Evolutionary conservation across 83 land plant species (phyloP).

Genomic region (Picea abies): DNA sequence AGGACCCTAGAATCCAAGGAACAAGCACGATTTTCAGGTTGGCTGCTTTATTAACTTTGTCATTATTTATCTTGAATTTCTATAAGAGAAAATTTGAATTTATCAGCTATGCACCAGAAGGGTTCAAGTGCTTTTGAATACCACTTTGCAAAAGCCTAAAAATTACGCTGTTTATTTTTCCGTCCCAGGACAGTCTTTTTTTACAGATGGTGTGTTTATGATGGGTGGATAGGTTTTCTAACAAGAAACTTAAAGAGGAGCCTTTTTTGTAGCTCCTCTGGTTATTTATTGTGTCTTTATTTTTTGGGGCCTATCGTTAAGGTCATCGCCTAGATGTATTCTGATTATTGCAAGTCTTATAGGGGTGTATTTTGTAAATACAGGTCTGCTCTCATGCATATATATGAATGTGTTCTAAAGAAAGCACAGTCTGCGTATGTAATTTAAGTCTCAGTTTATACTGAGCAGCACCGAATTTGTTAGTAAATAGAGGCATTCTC

Average conservation of each 20-base stretch:
- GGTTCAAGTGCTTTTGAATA: constrained; percentile 14
- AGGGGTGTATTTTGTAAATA: constrained; percentile 14
- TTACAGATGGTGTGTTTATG: neutral
- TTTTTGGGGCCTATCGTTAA: neutral
- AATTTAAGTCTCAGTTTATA: neutral
- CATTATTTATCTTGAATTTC: neutral
- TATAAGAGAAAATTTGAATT: constrained; percentile 3
- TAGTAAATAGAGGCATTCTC: no score
- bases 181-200: neutral
- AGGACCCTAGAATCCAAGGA: neutral
- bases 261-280: neutral
- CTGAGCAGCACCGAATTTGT: neutral
- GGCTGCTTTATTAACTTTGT: neutral
- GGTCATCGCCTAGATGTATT: neutral
- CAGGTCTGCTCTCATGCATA: constrained; percentile 4
- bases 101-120: neutral
- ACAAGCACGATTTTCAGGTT: neutral
- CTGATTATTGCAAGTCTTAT: neutral
- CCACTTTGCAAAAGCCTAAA: neutral
- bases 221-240: neutral
- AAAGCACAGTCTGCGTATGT: neutral
- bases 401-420: neutral
- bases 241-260: neutral
- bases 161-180: neutral
- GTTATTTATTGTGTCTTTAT: neutral